Conservation (phyloP, 2,329 filamentous ascomycete genomes). For the Fusarium torreyae region DNA sequence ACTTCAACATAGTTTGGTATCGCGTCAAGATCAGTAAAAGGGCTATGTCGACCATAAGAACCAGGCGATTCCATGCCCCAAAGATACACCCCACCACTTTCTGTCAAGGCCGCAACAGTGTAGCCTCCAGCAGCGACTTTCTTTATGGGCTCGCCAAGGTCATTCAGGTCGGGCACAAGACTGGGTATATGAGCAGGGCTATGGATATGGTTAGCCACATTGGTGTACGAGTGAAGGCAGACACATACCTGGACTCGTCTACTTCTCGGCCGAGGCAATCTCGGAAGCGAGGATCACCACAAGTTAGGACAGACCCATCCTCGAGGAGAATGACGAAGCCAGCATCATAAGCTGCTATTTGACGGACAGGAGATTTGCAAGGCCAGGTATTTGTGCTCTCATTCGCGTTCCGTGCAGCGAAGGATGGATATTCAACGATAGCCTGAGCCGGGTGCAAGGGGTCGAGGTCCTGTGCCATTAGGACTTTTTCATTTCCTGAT, state of each 20-base stretch:
- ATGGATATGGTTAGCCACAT: conserved; percentile 19
- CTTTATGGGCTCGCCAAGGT: conserved; percentile 66
- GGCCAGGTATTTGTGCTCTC: conserved; percentile 40
- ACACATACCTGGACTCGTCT: conserved; percentile 54
- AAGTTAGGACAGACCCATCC: conserved; percentile 63
- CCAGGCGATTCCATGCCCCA: conserved; percentile 65
- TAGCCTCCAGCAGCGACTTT: conserved; percentile 72
- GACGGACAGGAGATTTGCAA: conserved; percentile 50
- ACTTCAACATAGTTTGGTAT: conserved; percentile 63
- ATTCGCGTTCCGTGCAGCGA: conserved; percentile 34
- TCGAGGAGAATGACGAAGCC: conserved; percentile 65
- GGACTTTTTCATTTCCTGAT: conserved; percentile 38
- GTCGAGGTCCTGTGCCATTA: neutral
- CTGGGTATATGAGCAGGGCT: conserved; percentile 64
- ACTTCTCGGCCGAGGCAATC: conserved; percentile 69
- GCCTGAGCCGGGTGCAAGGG: conserved; percentile 10
- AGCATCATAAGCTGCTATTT: conserved; percentile 64
- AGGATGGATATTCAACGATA: conserved; percentile 45
- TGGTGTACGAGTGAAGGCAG: neutral
- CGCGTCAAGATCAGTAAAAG: conserved; percentile 51
- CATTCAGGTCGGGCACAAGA: conserved; percentile 64
- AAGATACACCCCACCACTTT: conserved; percentile 70
- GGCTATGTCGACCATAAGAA: conserved; percentile 51
- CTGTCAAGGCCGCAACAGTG: conserved; percentile 70
- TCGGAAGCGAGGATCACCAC: conserved; percentile 72